A percentile compares a stretch with the other conserved stretches of the same genome.
phyloP scores from a whole-genome alignment of 2,329 filamentous ascomycete genomes.

The Tolypocladium amazonense region DNA sequence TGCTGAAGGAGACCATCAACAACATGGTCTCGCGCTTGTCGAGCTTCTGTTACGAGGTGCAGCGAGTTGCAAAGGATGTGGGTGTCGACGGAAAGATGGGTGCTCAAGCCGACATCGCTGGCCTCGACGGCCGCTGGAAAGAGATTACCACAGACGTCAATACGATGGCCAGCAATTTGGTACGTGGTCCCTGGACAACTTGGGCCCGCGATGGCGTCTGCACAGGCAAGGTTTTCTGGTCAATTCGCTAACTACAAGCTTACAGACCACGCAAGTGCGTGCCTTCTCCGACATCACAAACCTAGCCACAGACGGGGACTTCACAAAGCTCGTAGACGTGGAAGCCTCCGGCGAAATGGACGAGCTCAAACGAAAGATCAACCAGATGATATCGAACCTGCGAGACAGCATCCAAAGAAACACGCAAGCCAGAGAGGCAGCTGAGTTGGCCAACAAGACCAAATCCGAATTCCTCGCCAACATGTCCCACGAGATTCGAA shows the following conservation, averaged over 20 bases:
- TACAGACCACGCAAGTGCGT: slow-evolving; percentile 88
- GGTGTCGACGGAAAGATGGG: slow-evolving; percentile 98
- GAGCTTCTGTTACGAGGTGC: slow-evolving; percentile 92
- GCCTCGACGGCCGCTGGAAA: slow-evolving; percentile 90
- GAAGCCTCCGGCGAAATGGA: slow-evolving; percentile 99
- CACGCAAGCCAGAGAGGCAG: slow-evolving; percentile 87
- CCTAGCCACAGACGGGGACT: slow-evolving; percentile 90
- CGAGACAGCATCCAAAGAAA: slow-evolving; percentile 95
- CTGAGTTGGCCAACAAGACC: slow-evolving; percentile 93
- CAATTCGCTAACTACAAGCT: slow-evolving; percentile 15
- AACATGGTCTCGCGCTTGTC: slow-evolving; percentile 96
- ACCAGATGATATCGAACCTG: slow-evolving; percentile 95
- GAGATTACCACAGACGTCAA: slow-evolving; percentile 97
- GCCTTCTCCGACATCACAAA: slow-evolving; percentile 99
- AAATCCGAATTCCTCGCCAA: slow-evolving; percentile 98
- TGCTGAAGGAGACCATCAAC: slow-evolving; percentile 93
- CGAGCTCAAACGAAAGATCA: slow-evolving; percentile 97
- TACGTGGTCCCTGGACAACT: slow-evolving; percentile 18
- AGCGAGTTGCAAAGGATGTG: slow-evolving; percentile 91
- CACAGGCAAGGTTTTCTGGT: not conserved
- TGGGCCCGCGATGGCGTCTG: not conserved
- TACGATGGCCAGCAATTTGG: slow-evolving; percentile 68
- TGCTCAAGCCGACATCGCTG: slow-evolving; percentile 88
- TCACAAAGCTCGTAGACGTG: slow-evolving; percentile 92
- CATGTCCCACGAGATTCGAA: slow-evolving; percentile 97